These are phyloP conservation scores for Phyllostachys edulis DNA, from an alignment of 176 grass and related monocot genomes.

Conservation along the genomic window DNA sequence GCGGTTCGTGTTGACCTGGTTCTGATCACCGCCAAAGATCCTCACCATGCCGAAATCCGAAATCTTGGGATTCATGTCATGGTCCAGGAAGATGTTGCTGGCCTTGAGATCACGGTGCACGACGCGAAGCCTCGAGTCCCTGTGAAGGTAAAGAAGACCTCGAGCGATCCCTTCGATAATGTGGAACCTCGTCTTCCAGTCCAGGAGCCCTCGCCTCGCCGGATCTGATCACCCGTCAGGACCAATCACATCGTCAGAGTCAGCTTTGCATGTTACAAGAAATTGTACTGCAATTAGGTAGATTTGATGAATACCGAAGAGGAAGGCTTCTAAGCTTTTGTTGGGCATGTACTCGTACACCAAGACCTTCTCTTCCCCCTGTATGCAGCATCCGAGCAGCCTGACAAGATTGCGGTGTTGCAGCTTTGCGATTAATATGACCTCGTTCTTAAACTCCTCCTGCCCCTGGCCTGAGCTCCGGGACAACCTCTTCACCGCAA, in stretches of 20 bases:
- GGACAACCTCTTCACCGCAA: constrained; percentile 73
- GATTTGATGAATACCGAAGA: constrained; percentile 42
- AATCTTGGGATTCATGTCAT: constrained; percentile 68
- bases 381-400: constrained; percentile 61
- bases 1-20: constrained; percentile 62
- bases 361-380: constrained; percentile 64
- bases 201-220: constrained; percentile 28
- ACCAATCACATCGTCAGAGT: not conserved
- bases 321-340: constrained; percentile 61
- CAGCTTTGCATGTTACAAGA: too few relatives aligned
- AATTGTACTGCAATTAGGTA: not conserved
- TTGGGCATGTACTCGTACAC: constrained; percentile 81
- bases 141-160: constrained; percentile 62
- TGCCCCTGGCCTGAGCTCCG: constrained; percentile 55
- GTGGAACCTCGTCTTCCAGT: constrained; percentile 47
- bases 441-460: constrained; percentile 76
- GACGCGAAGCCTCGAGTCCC: constrained; percentile 62
- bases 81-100: constrained; percentile 71
- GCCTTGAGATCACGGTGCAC: constrained; percentile 68
- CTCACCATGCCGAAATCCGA: constrained; percentile 75
- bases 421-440: constrained; percentile 61
- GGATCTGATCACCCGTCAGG: constrained; percentile 31
- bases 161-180: constrained; percentile 62
- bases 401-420: constrained; percentile 69
- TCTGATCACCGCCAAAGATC: constrained; percentile 60